Conservation (phyloP, 257 asterid species). For the Avicennia marina region DNA sequence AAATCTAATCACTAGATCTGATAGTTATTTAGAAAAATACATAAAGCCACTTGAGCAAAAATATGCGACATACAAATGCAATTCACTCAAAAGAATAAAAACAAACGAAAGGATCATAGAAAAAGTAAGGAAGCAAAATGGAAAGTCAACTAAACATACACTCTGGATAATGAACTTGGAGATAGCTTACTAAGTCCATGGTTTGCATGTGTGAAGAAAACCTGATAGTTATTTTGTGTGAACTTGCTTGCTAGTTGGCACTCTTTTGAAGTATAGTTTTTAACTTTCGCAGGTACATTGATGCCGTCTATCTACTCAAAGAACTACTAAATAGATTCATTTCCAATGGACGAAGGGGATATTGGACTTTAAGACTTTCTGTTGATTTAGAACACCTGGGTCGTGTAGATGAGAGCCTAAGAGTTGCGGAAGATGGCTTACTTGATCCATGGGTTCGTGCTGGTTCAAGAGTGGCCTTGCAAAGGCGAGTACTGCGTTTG, state of each 20-base stretch:
- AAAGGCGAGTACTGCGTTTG: slow-evolving; percentile 70
- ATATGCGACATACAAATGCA: too few species aligned
- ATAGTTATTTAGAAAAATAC: too few species aligned
- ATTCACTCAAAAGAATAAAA: too few species aligned
- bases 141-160: too few species aligned
- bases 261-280: slow-evolving; percentile 6
- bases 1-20: too few species aligned
- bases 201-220: neutral
- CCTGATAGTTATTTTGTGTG: neutral
- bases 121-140: too few species aligned
- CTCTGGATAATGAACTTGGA: neutral
- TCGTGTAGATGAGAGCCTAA: slow-evolving; percentile 70
- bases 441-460: slow-evolving; percentile 91
- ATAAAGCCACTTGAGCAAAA: too few species aligned
- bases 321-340: slow-evolving; percentile 49
- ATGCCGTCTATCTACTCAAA: slow-evolving; percentile 70
- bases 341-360: slow-evolving; percentile 86
- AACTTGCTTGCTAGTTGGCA: neutral
- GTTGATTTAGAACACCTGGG: slow-evolving; percentile 88
- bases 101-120: too few species aligned
- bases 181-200: neutral
- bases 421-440: slow-evolving; percentile 76
- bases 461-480: slow-evolving; percentile 83
- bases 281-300: slow-evolving; percentile 48
- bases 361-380: slow-evolving; percentile 87